phyloP scores from a whole-genome alignment of 768 basidiomycete species.

The Hydnum rufescens region DNA sequence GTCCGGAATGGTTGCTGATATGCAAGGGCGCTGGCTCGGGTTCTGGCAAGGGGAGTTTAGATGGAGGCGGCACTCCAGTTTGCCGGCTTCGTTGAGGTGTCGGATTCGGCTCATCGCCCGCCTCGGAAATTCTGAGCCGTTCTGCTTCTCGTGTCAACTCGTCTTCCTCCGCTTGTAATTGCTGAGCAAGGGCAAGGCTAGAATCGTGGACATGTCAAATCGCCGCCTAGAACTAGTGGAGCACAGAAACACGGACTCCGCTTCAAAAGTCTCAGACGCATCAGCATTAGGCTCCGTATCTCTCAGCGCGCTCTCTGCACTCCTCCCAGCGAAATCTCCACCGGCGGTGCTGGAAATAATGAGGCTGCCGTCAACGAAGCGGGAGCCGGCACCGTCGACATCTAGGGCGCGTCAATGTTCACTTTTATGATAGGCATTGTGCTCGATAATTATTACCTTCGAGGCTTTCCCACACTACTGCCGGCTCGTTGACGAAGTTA shows the following conservation, averaged over 20 bases:
- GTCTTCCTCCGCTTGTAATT: conserved; percentile 70
- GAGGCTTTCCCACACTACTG: conserved; percentile 78
- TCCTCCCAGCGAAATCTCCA: conserved; percentile 62
- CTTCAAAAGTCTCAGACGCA: neutral
- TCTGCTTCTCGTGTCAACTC: conserved; percentile 13
- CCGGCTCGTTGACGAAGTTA: conserved; percentile 53
- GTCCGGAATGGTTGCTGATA: neutral
- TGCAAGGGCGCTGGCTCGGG: neutral
- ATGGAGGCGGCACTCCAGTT: too few species aligned
- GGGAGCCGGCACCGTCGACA: conserved; percentile 56
- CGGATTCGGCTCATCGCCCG: too few species aligned
- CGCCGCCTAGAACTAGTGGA: neutral
- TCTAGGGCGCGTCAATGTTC: conserved; percentile 21
- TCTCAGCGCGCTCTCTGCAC: conserved; percentile 43
- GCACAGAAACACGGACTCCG: too few species aligned
- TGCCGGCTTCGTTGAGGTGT: too few species aligned
- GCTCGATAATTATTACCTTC: conserved; percentile 19
- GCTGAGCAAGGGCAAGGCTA: conserved; percentile 50
- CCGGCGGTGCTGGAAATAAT: conserved; percentile 43
- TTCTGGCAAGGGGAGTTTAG: too few species aligned
- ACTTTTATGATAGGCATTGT: neutral
- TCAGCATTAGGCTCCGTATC: conserved; percentile 18
- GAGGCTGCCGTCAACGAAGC: conserved; percentile 63
- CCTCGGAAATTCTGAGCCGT: neutral
- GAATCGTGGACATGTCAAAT: neutral